Conservation (phyloP, 2,329 filamentous ascomycete species). For the Nemania sp. region DNA sequence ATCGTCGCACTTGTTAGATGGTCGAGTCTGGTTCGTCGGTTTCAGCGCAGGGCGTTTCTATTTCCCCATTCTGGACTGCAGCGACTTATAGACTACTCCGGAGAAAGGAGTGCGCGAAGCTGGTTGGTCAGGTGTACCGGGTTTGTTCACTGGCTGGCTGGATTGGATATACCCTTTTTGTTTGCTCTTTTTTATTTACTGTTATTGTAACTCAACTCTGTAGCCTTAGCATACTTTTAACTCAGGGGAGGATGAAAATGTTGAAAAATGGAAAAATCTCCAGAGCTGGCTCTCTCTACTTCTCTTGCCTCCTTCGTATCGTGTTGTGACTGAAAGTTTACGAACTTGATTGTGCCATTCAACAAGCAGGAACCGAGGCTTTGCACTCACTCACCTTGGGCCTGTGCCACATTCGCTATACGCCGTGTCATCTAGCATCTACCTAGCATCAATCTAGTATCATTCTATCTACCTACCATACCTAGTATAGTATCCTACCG, state of each 20-base stretch:
- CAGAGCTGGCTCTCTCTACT: too few species aligned
- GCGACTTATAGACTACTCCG: constrained; percentile 24
- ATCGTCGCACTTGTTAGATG: not conserved
- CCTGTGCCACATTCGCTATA: too few species aligned
- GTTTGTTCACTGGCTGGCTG: constrained; percentile 26
- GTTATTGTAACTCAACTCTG: constrained; percentile 14
- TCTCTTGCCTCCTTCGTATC: too few species aligned
- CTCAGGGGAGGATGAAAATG: not conserved
- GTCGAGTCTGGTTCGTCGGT: constrained; percentile 5
- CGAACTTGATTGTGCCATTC: too few species aligned
- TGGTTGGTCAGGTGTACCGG: constrained; percentile 15
- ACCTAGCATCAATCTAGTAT: too few species aligned
- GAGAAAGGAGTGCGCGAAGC: constrained; percentile 7
- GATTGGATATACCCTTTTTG: constrained; percentile 30
- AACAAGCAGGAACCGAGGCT: too few species aligned
- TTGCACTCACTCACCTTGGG: too few species aligned
- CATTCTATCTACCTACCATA: not conserved
- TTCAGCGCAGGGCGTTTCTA: constrained; percentile 24
- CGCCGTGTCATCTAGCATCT: too few species aligned
- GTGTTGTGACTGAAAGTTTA: too few species aligned
- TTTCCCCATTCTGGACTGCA: constrained; percentile 9
- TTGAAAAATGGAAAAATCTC: too few species aligned
- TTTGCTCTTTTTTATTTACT: constrained; percentile 16
- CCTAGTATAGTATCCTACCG: too few species aligned
- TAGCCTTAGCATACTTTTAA: too few species aligned